A percentile compares a stretch with the other conserved stretches of the same genome.
Conservation (phyloP, 2,329 filamentous ascomycete species). For the Thelonectria olida region DNA sequence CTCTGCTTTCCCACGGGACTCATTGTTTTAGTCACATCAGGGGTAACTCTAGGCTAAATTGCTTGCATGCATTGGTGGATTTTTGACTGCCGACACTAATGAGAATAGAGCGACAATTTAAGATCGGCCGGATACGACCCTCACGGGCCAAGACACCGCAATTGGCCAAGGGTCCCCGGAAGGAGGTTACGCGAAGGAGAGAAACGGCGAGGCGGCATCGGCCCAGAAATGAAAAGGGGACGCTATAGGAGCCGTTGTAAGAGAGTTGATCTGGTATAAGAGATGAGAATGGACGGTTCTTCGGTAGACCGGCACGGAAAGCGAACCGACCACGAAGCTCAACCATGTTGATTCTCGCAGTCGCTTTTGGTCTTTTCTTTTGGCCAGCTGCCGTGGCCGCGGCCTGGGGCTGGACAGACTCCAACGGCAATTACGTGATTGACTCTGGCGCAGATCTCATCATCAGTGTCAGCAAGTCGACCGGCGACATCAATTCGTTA, state of each 20-base stretch:
- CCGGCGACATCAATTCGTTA: constrained; percentile 47
- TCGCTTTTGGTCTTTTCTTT: constrained; percentile 38
- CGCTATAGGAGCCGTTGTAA: not conserved
- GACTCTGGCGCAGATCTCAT: constrained; percentile 45
- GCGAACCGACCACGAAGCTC: not conserved
- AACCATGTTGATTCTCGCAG: constrained; percentile 39
- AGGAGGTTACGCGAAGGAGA: not conserved
- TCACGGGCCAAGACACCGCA: not conserved
- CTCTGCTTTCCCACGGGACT: not conserved
- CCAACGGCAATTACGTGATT: constrained; percentile 50
- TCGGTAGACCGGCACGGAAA: too few species aligned
- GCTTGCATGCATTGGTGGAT: not conserved
- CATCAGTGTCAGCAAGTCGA: constrained; percentile 47
- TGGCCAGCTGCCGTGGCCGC: constrained; percentile 44
- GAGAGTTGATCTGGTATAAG: not conserved
- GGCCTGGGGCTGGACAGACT: constrained; percentile 51
- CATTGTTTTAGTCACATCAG: not conserved
- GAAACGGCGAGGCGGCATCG: not conserved
- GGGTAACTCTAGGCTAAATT: not conserved
- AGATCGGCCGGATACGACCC: not conserved
- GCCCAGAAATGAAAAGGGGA: not conserved
- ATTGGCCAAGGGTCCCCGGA: not conserved
- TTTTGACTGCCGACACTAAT: not conserved
- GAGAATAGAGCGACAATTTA: not conserved
- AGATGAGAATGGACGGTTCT: not conserved